Evolutionary conservation across 495 filamentous ascomycete genomes (phyloP).

Genomic region (Xylaria curta): DNA sequence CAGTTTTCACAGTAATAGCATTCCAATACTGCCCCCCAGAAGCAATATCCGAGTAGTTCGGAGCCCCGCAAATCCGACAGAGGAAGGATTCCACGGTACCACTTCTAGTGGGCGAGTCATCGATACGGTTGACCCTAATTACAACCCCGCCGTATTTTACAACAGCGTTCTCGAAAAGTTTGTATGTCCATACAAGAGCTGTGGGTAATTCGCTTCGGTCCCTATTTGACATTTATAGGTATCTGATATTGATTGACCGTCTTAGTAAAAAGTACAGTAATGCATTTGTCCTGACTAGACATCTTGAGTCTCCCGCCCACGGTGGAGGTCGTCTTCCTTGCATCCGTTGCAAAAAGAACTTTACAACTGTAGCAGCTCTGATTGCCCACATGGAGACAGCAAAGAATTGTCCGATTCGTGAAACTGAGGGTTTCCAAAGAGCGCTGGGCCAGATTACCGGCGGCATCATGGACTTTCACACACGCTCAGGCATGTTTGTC

Average conservation of each 20-base stretch:
- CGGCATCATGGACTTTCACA: constrained; percentile 33
- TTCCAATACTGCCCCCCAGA: constrained; percentile 34
- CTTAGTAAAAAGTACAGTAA: constrained; percentile 41
- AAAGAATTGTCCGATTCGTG: constrained; percentile 29
- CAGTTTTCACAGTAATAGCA: constrained; percentile 28
- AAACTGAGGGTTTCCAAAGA: constrained; percentile 29
- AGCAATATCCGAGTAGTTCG: constrained; percentile 18
- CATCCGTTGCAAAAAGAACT: constrained; percentile 16
- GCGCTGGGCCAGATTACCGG: constrained; percentile 38
- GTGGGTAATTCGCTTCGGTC: constrained; percentile 42
- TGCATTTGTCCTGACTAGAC: constrained; percentile 30
- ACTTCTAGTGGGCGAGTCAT: constrained; percentile 27
- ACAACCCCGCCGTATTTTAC: constrained; percentile 39
- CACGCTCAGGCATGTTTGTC: constrained; percentile 16
- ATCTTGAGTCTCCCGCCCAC: constrained; percentile 45
- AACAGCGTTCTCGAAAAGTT: constrained; percentile 39
- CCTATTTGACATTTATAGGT: background rate
- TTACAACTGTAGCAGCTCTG: constrained; percentile 13
- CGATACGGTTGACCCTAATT: constrained; percentile 41
- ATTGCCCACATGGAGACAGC: constrained; percentile 26
- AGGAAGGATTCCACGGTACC: constrained; percentile 7
- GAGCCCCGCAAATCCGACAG: constrained; percentile 16
- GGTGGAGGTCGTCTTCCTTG: constrained; percentile 10
- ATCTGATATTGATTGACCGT: constrained; percentile 8
- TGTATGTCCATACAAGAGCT: constrained; percentile 49